Conservation (phyloP, 768 basidiomycete genomes). For the Termitomyces titanicus region DNA sequence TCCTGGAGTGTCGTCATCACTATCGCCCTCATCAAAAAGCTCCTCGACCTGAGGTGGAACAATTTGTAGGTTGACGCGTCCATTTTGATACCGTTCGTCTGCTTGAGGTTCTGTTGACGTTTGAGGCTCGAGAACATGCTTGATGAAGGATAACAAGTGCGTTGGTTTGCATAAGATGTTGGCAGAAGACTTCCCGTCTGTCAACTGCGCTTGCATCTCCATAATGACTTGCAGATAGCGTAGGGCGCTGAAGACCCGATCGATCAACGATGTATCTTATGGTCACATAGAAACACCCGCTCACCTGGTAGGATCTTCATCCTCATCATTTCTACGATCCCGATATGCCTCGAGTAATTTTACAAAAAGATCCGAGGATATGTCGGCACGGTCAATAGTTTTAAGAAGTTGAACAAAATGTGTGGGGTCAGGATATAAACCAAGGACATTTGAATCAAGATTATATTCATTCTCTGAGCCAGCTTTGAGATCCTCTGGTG, state of each 20-base stretch:
- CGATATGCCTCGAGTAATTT: constrained; percentile 70
- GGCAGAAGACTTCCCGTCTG: constrained; percentile 47
- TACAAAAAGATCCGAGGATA: constrained; percentile 73
- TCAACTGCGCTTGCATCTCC: constrained; percentile 72
- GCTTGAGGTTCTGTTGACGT: constrained; percentile 21
- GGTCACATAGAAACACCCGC: constrained; percentile 3
- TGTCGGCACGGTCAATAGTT: constrained; percentile 60
- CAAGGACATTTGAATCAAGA: constrained; percentile 54
- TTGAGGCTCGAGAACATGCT: constrained; percentile 62
- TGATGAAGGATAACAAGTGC: constrained; percentile 80
- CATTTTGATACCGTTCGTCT: constrained; percentile 11
- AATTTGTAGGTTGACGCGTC: constrained; percentile 27
- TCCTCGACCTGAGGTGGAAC: constrained; percentile 33
- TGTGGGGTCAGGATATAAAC: constrained; percentile 72
- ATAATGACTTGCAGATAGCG: constrained; percentile 78
- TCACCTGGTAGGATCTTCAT: constrained; percentile 53
- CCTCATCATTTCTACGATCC: constrained; percentile 30
- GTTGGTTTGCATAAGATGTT: constrained; percentile 61
- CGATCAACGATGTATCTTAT: constrained; percentile 2
- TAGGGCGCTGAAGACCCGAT: constrained; percentile 44
- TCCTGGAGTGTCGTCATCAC: constrained; percentile 48
- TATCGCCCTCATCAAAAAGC: constrained; percentile 48
- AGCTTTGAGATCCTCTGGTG: constrained; percentile 45
- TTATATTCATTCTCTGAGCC: constrained; percentile 40
- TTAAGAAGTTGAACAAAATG: constrained; percentile 68